Conservation (phyloP, 1,284 basidiomycete genomes). For the Ustilago esculenta region DNA sequence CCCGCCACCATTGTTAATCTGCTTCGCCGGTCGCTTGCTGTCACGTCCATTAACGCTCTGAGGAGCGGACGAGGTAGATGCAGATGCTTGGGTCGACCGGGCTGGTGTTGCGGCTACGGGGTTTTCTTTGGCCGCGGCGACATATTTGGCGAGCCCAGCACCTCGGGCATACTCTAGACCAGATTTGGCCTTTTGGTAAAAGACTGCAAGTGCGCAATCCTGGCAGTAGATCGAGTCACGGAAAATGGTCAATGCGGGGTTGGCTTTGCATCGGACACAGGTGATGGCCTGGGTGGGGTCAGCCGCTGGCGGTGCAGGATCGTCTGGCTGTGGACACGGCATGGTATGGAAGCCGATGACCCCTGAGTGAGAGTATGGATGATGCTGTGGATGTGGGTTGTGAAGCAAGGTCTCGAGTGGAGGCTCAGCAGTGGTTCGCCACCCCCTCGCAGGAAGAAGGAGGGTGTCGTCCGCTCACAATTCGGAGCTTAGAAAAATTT, state of each 20-base stretch:
- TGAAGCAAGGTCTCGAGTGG: background rate
- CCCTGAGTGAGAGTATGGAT: too few relatives aligned
- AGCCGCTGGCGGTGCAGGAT: constrained; percentile 6
- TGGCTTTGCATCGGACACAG: constrained; percentile 53
- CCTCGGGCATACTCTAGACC: constrained; percentile 55
- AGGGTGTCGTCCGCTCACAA: constrained; percentile 9
- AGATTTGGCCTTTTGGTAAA: constrained; percentile 50
- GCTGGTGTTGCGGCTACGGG: background rate
- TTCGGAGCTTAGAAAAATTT: constrained; percentile 27
- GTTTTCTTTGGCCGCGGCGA: constrained; percentile 19
- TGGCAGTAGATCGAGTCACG: constrained; percentile 58
- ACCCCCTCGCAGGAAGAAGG: constrained; percentile 1
- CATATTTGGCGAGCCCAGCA: constrained; percentile 49
- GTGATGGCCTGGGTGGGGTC: background rate
- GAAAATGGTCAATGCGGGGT: constrained; percentile 31
- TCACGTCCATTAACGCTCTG: background rate
- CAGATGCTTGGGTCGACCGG: too few relatives aligned
- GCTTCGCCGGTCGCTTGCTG: constrained; percentile 5
- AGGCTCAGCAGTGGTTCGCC: too few relatives aligned
- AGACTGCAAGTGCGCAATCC: constrained; percentile 46
- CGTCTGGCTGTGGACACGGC: constrained; percentile 47
- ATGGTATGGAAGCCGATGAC: constrained; percentile 7
- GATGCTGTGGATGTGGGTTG: too few relatives aligned
- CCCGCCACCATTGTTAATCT: constrained; percentile 26
- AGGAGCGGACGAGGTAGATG: background rate